These are phyloP conservation scores for Paecilomyces dactylethromorphus DNA, from an alignment of 2,329 filamentous ascomycete species.

Conservation along the genomic window DNA sequence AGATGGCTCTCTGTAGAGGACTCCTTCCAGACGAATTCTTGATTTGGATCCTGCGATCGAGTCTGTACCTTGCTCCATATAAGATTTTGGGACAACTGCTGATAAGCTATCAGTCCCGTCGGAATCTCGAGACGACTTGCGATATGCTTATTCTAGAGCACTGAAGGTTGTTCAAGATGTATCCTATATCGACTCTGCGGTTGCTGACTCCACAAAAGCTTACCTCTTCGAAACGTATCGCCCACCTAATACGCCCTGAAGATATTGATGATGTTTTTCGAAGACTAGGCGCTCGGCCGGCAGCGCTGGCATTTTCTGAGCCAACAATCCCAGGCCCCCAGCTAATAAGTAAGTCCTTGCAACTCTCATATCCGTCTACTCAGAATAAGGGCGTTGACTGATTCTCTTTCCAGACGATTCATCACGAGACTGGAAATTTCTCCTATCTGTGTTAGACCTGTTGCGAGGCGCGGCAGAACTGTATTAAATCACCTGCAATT, in stretches of 20 bases:
- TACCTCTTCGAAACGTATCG: constrained; percentile 20
- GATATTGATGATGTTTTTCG: constrained; percentile 49
- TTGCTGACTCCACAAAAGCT: constrained; percentile 13
- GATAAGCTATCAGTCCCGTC: constrained; percentile 37
- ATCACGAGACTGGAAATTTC: constrained; percentile 9
- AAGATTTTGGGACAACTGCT: not conserved
- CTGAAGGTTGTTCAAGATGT: constrained; percentile 37
- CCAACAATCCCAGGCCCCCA: constrained; percentile 17
- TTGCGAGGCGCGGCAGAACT: constrained; percentile 22
- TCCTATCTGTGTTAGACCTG: constrained; percentile 29
- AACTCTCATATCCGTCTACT: not conserved
- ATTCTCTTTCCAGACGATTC: constrained; percentile 6
- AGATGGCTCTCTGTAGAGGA: constrained; percentile 44
- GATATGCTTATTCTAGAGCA: constrained; percentile 53
- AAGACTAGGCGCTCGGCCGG: constrained; percentile 49
- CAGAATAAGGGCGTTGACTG: not conserved
- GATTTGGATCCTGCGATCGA: constrained; percentile 51
- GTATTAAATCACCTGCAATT: constrained; percentile 13
- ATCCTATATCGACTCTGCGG: not conserved
- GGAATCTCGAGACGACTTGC: constrained; percentile 51
- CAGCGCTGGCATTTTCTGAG: constrained; percentile 34
- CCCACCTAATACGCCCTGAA: constrained; percentile 28
- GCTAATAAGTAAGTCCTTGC: not conserved
- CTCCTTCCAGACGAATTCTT: constrained; percentile 58
- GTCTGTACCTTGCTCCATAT: constrained; percentile 15